phyloP scores from a whole-genome alignment of 805 yeast species.

The Tetrapisispora iriomotensis region DNA sequence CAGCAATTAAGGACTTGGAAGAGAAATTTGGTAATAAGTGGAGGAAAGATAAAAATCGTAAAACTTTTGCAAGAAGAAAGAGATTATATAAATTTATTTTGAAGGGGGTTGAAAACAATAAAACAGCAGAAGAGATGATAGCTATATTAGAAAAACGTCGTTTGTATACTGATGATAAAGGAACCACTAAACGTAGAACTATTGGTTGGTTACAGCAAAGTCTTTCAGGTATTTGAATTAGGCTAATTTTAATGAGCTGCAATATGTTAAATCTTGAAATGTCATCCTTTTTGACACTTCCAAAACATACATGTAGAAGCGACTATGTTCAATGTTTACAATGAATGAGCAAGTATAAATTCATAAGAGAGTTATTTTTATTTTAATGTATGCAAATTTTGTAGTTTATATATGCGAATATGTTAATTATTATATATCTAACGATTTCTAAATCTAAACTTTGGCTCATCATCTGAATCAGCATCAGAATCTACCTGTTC shows the following conservation, averaged over 20 bases:
- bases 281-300: too few species aligned
- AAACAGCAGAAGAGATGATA: conserved; percentile 29
- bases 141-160: conserved; percentile 23
- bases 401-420: not conserved
- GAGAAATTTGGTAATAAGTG: conserved; percentile 34
- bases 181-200: conserved; percentile 27
- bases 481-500: conserved; percentile 8
- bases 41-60: conserved; percentile 31
- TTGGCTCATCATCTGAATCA: conserved; percentile 30
- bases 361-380: too few species aligned
- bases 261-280: too few species aligned
- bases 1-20: conserved; percentile 34
- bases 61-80: conserved; percentile 30
- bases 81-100: conserved; percentile 29
- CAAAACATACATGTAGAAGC: too few species aligned
- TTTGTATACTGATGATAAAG: conserved; percentile 25
- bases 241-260: not conserved
- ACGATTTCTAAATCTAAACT: conserved; percentile 28
- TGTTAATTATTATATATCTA: not conserved
- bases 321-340: too few species aligned
- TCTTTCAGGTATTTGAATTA: conserved; percentile 24
- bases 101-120: conserved; percentile 27
- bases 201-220: conserved; percentile 32
- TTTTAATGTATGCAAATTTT: not conserved
- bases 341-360: too few species aligned